Evolutionary conservation across 148 eudicot genomes (phyloP).

Genomic region (Arbutus unedo): DNA sequence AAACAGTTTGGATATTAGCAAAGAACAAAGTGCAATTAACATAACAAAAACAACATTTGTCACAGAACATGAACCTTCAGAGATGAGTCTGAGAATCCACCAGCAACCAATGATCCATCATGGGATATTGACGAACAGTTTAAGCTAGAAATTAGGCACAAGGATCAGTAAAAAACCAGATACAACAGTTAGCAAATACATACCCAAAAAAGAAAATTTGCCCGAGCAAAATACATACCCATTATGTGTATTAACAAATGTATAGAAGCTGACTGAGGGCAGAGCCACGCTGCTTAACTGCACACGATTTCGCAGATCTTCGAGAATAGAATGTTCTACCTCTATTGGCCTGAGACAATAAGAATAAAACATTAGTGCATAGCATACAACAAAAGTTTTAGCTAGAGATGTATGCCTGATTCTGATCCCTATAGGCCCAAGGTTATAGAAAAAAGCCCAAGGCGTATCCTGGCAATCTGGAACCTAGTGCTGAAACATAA

Average conservation of each 20-base stretch:
- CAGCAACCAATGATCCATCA: slow-evolving; percentile 98
- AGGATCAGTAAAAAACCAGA: slow-evolving; percentile 3
- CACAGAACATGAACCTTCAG: slow-evolving; percentile 52
- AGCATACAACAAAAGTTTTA: not conserved
- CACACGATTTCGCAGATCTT: slow-evolving; percentile 92
- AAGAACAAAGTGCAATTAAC: slow-evolving; percentile 7
- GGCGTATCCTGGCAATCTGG: not conserved
- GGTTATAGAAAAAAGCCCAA: not conserved
- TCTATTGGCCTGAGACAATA: slow-evolving; percentile 53
- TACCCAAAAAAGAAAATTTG: not conserved
- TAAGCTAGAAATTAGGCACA: slow-evolving; percentile 40
- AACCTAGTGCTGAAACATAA: no score
- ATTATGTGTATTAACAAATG: slow-evolving; percentile 86
- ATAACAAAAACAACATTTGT: not conserved
- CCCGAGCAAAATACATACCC: slow-evolving; percentile 41
- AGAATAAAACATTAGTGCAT: not conserved
- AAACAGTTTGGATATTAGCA: slow-evolving; percentile 12
- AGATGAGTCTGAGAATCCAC: slow-evolving; percentile 97
- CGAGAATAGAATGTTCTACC: slow-evolving; percentile 88
- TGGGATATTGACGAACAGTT: slow-evolving; percentile 91
- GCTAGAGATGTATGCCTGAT: not conserved
- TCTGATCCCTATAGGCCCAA: not conserved
- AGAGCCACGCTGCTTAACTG: slow-evolving; percentile 75
- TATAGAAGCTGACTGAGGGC: slow-evolving; percentile 95
- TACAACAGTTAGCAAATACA: not conserved